phyloP scores from a whole-genome alignment of 148 eudicot species.

The Hydrangea macrophylla region DNA sequence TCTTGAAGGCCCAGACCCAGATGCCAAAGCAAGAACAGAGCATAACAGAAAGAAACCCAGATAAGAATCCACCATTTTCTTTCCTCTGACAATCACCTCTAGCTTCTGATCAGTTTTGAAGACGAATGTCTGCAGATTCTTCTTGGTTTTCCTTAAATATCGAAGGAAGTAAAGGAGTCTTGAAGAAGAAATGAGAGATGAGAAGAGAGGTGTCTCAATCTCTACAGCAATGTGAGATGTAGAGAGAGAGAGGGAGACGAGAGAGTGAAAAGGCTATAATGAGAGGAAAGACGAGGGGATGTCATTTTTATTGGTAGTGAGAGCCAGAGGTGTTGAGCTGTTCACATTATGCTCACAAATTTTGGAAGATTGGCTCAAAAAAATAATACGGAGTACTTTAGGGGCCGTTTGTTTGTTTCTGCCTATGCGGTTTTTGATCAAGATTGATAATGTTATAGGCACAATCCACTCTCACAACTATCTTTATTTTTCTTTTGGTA shows the following conservation, averaged over 20 bases:
- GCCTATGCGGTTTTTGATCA: no score
- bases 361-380: background rate
- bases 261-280: background rate
- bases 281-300: background rate
- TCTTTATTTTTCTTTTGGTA: no score
- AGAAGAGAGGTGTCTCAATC: conserved; percentile 12
- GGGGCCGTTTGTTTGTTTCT: no score
- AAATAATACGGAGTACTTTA: no score
- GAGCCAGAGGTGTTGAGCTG: background rate
- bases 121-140: background rate
- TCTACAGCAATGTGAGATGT: conserved; percentile 5
- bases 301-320: conserved; percentile 12
- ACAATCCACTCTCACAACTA: no score
- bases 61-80: conserved; percentile 24
- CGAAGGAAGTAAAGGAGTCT: background rate
- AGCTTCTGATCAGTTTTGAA: background rate
- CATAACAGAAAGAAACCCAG: conserved; percentile 23
- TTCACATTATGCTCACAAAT: background rate
- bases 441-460: no score
- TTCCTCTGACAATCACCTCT: conserved; percentile 3
- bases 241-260: background rate
- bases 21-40: conserved; percentile 35
- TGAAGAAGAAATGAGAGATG: conserved; percentile 1
- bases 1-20: conserved; percentile 36
- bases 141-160: background rate